Percentiles rank a stretch among this genome's conserved stretches.
These are phyloP conservation scores for Davidsoniella virescens DNA, from an alignment of 2,329 filamentous ascomycete species.

Conservation along the genomic window DNA sequence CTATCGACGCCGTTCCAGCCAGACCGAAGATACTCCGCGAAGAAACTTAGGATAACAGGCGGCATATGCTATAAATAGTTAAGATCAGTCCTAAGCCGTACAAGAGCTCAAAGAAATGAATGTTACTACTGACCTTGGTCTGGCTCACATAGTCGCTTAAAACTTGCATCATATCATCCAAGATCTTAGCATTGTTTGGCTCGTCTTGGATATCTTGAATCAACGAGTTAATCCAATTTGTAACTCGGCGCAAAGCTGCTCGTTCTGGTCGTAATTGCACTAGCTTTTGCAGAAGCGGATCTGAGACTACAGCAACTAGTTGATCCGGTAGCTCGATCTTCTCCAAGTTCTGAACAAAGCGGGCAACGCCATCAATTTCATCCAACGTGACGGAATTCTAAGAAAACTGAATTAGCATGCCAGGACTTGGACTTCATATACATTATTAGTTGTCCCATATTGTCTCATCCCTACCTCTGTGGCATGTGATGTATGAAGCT, in stretches of 20 bases:
- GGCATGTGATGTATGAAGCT: conserved; percentile 58
- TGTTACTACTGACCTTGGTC: conserved; percentile 31
- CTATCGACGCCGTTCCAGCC: conserved; percentile 47
- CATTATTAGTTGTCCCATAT: not conserved
- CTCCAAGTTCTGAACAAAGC: conserved; percentile 58
- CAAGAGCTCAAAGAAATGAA: not conserved
- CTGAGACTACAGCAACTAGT: conserved; percentile 57
- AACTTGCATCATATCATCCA: conserved; percentile 38
- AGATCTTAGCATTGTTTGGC: conserved; percentile 29
- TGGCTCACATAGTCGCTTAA: conserved; percentile 38
- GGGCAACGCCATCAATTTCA: conserved; percentile 55
- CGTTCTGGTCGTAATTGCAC: conserved; percentile 45
- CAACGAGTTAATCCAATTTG: conserved; percentile 41
- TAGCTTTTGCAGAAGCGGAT: conserved; percentile 65
- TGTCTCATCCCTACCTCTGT: conserved; percentile 36
- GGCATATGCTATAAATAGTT: conserved; percentile 26
- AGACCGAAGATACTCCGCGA: conserved; percentile 32
- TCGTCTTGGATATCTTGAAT: conserved; percentile 39
- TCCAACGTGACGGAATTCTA: conserved; percentile 53
- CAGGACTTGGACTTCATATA: not conserved
- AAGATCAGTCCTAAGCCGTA: not conserved
- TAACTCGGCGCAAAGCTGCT: conserved; percentile 34
- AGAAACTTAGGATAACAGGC: conserved; percentile 32
- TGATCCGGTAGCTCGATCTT: conserved; percentile 70
- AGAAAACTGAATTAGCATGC: too few species aligned